These are phyloP conservation scores for Wickerhamomyces ciferrii DNA, from an alignment of 805 yeast species.

Conservation along the genomic window DNA sequence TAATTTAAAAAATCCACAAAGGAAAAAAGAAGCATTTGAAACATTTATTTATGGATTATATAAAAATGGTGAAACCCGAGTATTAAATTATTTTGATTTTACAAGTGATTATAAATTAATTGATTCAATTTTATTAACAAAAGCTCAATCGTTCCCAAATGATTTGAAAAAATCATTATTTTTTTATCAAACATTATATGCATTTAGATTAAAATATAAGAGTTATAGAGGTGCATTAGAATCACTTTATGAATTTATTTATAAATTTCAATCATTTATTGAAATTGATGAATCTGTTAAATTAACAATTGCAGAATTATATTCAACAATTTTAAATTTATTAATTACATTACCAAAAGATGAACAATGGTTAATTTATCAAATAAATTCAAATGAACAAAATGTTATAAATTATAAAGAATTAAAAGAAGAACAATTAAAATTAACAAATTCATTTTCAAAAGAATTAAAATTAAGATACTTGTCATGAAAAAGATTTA, in stretches of 20 bases:
- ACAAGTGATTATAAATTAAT: conserved; percentile 36
- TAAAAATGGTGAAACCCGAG: conserved; percentile 32
- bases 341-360: background rate
- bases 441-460: background rate
- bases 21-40: conserved; percentile 20
- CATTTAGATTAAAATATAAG: conserved; percentile 45
- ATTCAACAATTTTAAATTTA: conserved; percentile 37
- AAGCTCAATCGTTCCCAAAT: conserved; percentile 18
- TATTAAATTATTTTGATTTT: conserved; percentile 37
- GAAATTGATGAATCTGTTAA: conserved; percentile 3
- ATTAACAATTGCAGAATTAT: conserved; percentile 27
- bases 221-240: conserved; percentile 46
- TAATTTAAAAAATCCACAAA: conserved; percentile 12
- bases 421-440: background rate
- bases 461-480: background rate
- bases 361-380: background rate
- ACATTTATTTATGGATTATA: conserved; percentile 34
- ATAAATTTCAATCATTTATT: conserved; percentile 10
- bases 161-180: conserved; percentile 30
- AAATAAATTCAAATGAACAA: background rate
- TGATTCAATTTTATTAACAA: conserved; percentile 32
- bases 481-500: background rate
- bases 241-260: conserved; percentile 35
- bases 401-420: background rate
- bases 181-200: conserved; percentile 43